A percentile compares a stretch with the other conserved stretches of the same genome.
phyloP scores from a whole-genome alignment of 768 basidiomycete species.

The Sutorius australiensis region DNA sequence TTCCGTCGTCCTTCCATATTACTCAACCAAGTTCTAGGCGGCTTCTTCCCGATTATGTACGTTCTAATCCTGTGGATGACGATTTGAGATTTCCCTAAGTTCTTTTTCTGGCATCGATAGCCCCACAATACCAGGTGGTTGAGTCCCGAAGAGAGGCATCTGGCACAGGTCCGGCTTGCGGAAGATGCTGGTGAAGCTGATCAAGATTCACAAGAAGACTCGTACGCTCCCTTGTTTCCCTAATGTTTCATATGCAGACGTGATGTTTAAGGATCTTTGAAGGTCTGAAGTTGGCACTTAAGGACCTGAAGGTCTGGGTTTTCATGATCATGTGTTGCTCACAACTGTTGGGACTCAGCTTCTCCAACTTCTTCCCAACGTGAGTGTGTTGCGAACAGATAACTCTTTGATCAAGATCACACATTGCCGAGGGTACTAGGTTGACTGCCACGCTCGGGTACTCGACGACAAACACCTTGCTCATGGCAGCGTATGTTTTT shows the following conservation, averaged over 20 bases:
- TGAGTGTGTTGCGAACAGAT: slow-evolving; percentile 16
- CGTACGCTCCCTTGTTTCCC: no score
- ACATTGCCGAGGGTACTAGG: slow-evolving; percentile 25
- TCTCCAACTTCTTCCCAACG: slow-evolving; percentile 59
- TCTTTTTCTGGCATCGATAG: slow-evolving; percentile 26
- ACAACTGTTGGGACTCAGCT: slow-evolving; percentile 54
- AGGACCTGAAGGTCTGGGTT: slow-evolving; percentile 50
- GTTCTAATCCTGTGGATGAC: no score
- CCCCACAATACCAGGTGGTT: slow-evolving; percentile 64
- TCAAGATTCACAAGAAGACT: slow-evolving; percentile 33
- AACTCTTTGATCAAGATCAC: no score
- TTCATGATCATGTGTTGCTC: slow-evolving; percentile 51
- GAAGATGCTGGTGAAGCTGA: slow-evolving; percentile 70
- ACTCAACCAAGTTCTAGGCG: no score
- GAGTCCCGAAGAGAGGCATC: slow-evolving; percentile 44
- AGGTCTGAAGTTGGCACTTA: slow-evolving; percentile 54
- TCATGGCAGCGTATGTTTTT: slow-evolving; percentile 52
- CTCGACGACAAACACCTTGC: slow-evolving; percentile 52
- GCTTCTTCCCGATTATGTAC: no score
- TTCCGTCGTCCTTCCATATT: not conserved
- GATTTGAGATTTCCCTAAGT: no score
- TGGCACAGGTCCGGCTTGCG: slow-evolving; percentile 64
- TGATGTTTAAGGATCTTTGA: slow-evolving; percentile 37
- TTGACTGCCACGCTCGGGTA: slow-evolving; percentile 60
- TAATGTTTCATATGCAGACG: not conserved